A percentile compares a stretch with the other conserved stretches of the same genome.
phyloP scores from a whole-genome alignment of 1,284 basidiomycete species.

The Schizophyllum amplum region DNA sequence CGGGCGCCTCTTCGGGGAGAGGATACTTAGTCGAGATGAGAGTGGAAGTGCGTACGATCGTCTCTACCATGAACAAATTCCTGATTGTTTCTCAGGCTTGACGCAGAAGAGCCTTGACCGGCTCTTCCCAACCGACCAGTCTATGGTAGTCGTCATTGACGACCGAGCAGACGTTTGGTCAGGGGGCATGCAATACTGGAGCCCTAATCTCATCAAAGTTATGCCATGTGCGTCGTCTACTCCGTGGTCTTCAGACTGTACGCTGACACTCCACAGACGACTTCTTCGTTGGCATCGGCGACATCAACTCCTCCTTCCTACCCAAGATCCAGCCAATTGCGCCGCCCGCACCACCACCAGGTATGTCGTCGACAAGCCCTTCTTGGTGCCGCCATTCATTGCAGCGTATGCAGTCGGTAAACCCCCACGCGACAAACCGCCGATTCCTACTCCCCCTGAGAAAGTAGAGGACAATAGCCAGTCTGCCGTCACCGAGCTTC shows the following conservation, averaged over 20 bases:
- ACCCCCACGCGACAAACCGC: constrained; percentile 7
- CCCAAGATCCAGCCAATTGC: constrained; percentile 62
- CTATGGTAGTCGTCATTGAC: constrained; percentile 99
- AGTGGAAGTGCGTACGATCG: constrained; percentile 69
- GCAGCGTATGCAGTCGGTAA: neutral
- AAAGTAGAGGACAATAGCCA: constrained; percentile 11
- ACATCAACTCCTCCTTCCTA: constrained; percentile 93
- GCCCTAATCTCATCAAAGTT: constrained; percentile 93
- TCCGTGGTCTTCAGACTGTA: constrained; percentile 2
- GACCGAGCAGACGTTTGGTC: constrained; percentile 95
- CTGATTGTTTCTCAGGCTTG: constrained; percentile 40
- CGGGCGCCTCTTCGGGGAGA: constrained; percentile 77
- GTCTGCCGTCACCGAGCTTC: constrained; percentile 6
- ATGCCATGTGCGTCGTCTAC: constrained; percentile 71
- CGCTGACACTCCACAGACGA: constrained; percentile 53
- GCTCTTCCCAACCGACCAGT: constrained; percentile 92
- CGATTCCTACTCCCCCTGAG: constrained; percentile 10
- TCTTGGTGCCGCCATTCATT: constrained; percentile 10
- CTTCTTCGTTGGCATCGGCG: constrained; percentile 98
- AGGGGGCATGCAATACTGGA: constrained; percentile 46
- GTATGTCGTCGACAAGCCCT: constrained; percentile 14
- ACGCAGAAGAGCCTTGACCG: constrained; percentile 88
- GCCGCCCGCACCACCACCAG: constrained; percentile 21
- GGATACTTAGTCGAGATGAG: constrained; percentile 91
- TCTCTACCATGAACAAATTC: neutral